phyloP scores from a whole-genome alignment of 805 yeast genomes.

The Cyberlindnera sargentensis region DNA sequence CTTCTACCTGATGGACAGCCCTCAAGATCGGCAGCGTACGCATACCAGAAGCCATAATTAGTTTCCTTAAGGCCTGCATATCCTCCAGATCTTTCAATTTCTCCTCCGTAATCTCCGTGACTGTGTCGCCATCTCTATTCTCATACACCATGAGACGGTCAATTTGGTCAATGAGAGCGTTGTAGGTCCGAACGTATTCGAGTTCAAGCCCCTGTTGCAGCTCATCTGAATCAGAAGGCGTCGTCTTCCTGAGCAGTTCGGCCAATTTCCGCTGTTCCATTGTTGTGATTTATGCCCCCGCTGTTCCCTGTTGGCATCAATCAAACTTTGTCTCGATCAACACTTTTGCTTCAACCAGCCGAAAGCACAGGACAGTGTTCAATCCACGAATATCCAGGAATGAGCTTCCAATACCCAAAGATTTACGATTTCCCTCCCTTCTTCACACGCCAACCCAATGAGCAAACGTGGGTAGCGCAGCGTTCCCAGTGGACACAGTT shows the following conservation, averaged over 20 bases:
- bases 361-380: background rate
- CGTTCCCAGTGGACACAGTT: conserved; percentile 69
- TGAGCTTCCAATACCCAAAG: conserved; percentile 12
- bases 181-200: conserved; percentile 10
- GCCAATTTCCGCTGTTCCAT: background rate
- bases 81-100: conserved; percentile 5
- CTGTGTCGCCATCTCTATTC: conserved; percentile 4
- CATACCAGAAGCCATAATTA: conserved; percentile 13
- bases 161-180: conserved; percentile 5
- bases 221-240: background rate
- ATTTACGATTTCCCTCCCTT: conserved; percentile 72
- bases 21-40: conserved; percentile 16
- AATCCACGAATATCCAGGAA: background rate
- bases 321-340: background rate
- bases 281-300: background rate
- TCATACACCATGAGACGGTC: conserved; percentile 9
- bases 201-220: conserved; percentile 4
- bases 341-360: background rate
- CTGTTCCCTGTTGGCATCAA: background rate
- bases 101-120: conserved; percentile 2
- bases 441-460: conserved; percentile 83
- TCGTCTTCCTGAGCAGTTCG: background rate
- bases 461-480: conserved; percentile 71
- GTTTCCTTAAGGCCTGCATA: conserved; percentile 9
- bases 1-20: conserved; percentile 22